Conservation (phyloP, 129 eudicot species). For the Flaveria sonorensis region DNA sequence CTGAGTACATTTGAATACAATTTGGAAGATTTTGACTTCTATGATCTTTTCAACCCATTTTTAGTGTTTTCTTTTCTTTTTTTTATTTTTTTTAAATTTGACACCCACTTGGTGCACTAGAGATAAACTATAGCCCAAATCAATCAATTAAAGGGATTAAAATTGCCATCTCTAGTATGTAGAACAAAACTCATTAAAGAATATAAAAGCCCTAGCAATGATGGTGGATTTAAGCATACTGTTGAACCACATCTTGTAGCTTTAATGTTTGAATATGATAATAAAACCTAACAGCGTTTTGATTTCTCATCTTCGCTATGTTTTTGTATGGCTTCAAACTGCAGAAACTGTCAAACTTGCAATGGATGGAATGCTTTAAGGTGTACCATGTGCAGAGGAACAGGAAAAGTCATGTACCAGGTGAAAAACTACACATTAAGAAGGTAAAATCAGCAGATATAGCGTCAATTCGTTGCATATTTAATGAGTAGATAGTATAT, state of each 20-base stretch:
- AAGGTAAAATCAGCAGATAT: conserved; percentile 47
- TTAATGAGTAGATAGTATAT: neutral
- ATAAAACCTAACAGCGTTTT: neutral
- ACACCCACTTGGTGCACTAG: neutral
- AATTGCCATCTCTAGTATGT: neutral
- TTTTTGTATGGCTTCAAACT: conserved; percentile 22
- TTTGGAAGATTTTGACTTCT: neutral
- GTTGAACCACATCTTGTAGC: neutral
- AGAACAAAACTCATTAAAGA: neutral
- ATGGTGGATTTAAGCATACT: neutral
- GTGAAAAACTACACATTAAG: conserved; percentile 74
- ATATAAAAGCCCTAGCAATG: neutral
- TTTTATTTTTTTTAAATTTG: neutral
- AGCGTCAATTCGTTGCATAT: neutral
- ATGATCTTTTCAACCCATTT: neutral
- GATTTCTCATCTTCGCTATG: neutral
- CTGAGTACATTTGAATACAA: neutral
- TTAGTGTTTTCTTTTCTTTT: no score
- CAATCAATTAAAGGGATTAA: neutral
- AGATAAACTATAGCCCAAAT: neutral
- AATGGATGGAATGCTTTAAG: conserved; percentile 89
- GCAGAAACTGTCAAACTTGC: conserved; percentile 82
- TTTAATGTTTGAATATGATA: neutral
- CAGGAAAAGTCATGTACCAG: conserved; percentile 84
- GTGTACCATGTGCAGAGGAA: conserved; percentile 94